Evolutionary conservation across 2,329 filamentous ascomycete species (phyloP).

Genomic region (Thermoascus crustaceus): DNA sequence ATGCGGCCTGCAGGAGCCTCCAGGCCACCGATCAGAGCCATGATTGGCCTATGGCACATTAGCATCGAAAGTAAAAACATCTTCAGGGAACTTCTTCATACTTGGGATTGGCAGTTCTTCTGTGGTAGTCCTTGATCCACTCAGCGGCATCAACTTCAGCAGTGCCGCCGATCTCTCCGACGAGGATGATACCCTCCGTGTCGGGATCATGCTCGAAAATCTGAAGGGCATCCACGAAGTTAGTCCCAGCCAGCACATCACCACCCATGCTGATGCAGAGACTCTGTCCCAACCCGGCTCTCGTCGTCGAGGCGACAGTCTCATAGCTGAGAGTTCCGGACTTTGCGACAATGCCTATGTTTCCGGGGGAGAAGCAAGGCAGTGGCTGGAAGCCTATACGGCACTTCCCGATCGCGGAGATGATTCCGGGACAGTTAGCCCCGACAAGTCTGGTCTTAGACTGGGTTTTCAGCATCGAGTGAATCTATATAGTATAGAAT

Average conservation of each 20-base stretch:
- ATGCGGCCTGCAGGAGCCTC: constrained; percentile 55
- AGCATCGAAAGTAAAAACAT: constrained; percentile 8
- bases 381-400: constrained; percentile 70
- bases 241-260: constrained; percentile 65
- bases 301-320: constrained; percentile 64
- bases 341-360: constrained; percentile 69
- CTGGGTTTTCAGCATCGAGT: constrained; percentile 63
- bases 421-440: constrained; percentile 75
- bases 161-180: constrained; percentile 64
- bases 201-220: constrained; percentile 59
- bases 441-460: constrained; percentile 65
- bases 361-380: constrained; percentile 60
- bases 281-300: constrained; percentile 68
- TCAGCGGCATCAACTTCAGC: constrained; percentile 64
- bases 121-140: constrained; percentile 61
- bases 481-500: constrained; percentile 41
- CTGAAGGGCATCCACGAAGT: constrained; percentile 61
- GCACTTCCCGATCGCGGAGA: constrained; percentile 62
- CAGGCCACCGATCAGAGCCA: constrained; percentile 61
- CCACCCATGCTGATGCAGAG: constrained; percentile 71
- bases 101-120: constrained; percentile 54
- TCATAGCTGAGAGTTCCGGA: constrained; percentile 76
- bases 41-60: constrained; percentile 51
- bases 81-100: constrained; percentile 28
- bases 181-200: constrained; percentile 62